A percentile compares a stretch with the other conserved stretches of the same genome.
Conservation (phyloP, 192 early-diverging fungal species). For the Entomortierella beljakovae region DNA sequence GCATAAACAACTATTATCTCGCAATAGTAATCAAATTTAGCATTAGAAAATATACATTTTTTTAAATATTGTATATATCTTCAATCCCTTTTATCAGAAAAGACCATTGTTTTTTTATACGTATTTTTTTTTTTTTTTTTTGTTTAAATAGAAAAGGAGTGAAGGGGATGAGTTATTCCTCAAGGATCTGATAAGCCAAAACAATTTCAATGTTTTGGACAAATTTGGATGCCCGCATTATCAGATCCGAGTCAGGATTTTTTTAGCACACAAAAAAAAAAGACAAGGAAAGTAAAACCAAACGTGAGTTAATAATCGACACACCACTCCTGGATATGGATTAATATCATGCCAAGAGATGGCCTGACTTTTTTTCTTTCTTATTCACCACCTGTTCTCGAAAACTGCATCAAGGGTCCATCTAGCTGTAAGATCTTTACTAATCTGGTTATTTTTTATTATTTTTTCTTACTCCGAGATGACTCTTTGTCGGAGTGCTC, state of each 20-base stretch:
- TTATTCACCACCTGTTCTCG: neutral
- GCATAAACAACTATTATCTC: no score
- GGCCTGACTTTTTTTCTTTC: no score
- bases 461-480: constrained; percentile 8
- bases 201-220: neutral
- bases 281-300: neutral
- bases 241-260: constrained; percentile 43
- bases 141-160: neutral
- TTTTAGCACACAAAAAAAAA: constrained; percentile 7
- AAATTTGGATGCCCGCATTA: constrained; percentile 27
- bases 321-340: neutral
- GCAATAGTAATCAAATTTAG: no score
- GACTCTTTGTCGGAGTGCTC: neutral
- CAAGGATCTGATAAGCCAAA: constrained; percentile 16
- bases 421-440: neutral
- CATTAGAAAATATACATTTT: no score
- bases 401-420: neutral
- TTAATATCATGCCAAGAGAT: neutral
- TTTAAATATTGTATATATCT: no score
- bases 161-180: neutral
- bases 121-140: no score
- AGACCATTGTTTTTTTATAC: no score
- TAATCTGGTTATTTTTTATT: neutral
- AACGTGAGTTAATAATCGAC: no score
- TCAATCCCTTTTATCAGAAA: no score